A percentile compares a stretch with the other conserved stretches of the same genome.
Conservation (phyloP, 2,329 filamentous ascomycete genomes). For the Tolypocladium endophyticum region DNA sequence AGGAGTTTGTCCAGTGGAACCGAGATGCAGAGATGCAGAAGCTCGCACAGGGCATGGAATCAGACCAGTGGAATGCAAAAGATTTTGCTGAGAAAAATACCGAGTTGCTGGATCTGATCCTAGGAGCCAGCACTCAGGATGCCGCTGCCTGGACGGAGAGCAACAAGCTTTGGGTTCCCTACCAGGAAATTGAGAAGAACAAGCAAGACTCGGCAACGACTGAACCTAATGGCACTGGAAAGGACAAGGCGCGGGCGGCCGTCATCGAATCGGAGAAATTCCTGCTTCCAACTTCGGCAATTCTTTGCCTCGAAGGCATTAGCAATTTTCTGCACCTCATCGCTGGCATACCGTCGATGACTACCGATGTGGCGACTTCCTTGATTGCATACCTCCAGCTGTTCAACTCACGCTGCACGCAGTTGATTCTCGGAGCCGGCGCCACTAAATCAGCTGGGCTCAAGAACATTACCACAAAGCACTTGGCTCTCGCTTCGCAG, state of each 20-base stretch:
- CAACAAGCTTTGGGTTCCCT: slow-evolving; percentile 46
- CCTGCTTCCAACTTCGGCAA: slow-evolving; percentile 73
- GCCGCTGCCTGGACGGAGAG: slow-evolving; percentile 54
- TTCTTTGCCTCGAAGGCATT: slow-evolving; percentile 71
- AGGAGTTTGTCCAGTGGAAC: slow-evolving; percentile 63
- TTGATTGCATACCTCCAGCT: slow-evolving; percentile 80
- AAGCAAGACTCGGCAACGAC: slow-evolving; percentile 20
- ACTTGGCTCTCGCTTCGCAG: slow-evolving; percentile 84
- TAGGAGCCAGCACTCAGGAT: slow-evolving; percentile 63
- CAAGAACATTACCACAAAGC: slow-evolving; percentile 93
- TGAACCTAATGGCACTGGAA: slow-evolving; percentile 39
- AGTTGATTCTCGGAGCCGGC: slow-evolving; percentile 89
- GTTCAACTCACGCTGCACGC: slow-evolving; percentile 94
- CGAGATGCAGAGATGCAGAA: slow-evolving; percentile 64
- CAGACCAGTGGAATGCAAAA: slow-evolving; percentile 68
- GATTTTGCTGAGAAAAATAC: slow-evolving; percentile 59
- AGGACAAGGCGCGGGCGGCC: slow-evolving; percentile 60
- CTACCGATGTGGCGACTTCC: slow-evolving; percentile 66
- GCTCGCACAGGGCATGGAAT: slow-evolving; percentile 67
- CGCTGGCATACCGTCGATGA: slow-evolving; percentile 79
- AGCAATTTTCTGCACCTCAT: slow-evolving; percentile 76
- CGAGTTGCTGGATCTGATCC: slow-evolving; percentile 49
- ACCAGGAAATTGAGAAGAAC: slow-evolving; percentile 24
- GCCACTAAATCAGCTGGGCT: slow-evolving; percentile 81
- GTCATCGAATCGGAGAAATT: slow-evolving; percentile 77